These are phyloP conservation scores for Parastagonospora avenae DNA, from an alignment of 2,329 filamentous ascomycete species.

Conservation along the genomic window DNA sequence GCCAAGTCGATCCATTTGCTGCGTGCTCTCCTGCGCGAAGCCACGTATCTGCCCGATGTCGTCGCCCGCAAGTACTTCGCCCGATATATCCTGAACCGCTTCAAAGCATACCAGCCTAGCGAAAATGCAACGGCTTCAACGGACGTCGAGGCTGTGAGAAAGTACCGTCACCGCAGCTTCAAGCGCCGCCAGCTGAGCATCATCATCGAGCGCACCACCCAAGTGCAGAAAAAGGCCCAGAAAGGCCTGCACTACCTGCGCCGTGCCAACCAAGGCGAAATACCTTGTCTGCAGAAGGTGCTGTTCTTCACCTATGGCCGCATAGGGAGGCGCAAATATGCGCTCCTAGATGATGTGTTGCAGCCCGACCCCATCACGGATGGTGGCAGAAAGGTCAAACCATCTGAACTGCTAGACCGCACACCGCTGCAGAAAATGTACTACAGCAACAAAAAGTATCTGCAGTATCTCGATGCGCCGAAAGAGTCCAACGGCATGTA, in stretches of 20 bases:
- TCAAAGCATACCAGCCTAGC: conserved; percentile 51
- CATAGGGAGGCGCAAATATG: conserved; percentile 57
- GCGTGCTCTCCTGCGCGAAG: conserved; percentile 63
- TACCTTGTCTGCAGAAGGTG: conserved; percentile 56
- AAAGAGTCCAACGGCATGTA: conserved; percentile 14
- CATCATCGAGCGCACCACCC: conserved; percentile 27
- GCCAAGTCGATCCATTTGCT: conserved; percentile 53
- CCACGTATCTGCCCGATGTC: conserved; percentile 65
- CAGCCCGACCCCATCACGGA: conserved; percentile 24
- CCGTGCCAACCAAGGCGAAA: conserved; percentile 63
- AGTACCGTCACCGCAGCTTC: conserved; percentile 22
- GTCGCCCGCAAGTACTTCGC: conserved; percentile 57
- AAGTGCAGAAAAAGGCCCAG: conserved; percentile 29
- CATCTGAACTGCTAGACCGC: background rate
- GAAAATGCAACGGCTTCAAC: conserved; percentile 24
- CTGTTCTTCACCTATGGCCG: conserved; percentile 63
- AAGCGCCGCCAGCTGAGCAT: conserved; percentile 25
- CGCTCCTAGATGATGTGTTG: conserved; percentile 45
- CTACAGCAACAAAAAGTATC: conserved; percentile 34
- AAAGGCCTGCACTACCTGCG: conserved; percentile 53
- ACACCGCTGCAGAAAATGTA: conserved; percentile 45
- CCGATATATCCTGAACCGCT: conserved; percentile 55
- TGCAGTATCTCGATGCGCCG: conserved; percentile 41
- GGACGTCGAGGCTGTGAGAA: conserved; percentile 21
- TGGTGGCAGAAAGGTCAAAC: conserved; percentile 2